Base-by-base conservation (phyloP, 2,329 filamentous ascomycete genomes). In the Trichoderma endophyticum region DNA sequence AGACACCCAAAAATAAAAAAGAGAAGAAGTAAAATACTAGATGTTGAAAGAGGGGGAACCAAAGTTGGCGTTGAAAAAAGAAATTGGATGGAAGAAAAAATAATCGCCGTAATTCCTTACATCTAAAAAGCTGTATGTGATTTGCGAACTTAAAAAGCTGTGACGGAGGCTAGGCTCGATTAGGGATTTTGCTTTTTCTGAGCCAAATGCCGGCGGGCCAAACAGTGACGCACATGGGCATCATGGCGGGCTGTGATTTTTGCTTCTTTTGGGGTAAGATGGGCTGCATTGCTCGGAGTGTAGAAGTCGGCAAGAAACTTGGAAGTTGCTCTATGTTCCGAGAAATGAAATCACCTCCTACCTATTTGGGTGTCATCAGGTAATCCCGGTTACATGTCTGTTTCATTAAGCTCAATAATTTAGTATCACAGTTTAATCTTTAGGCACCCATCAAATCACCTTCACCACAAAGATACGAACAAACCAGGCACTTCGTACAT, bases 221-320 rank as follows among this genome's bases (percentile, higher is more conserved):
- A 61, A 69, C 67, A 73, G 75, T 79, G 78, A 79, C 78, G 78
- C 77, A 79, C 78, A 79, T 79, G 78, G 75, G 72, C 75, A 76
- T 78, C 78, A 78, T 78, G 74, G 28, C n/a, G 48, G 48, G 26
- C 76, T 77, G 48, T 3, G 32, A 26, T 6, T 21, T 15, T 67
- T 66, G 6, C 12, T 48, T 34, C 21, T 75, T 21, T 65, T 54
- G 24, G 3, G 43, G 43, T 11, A 21, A 48, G 43, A 21, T n/a
- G 18, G 18, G n/a, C 14, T 36, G 36, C 36, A 39, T 36, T n/a
- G 9, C 9, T 1, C 43, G n/a, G n/a, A 24, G 43, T 28, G 28
- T 4, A 34, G 28, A 18, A 59, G 14, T 59, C 14, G 24, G 51
- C 57, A n/a, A 34, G 28, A 60, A 60, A 51, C 18, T n/a, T 48